Evolutionary conservation across 208 protist genomes (phyloP).

Genomic region (Balamuthia mandrillaris): DNA sequence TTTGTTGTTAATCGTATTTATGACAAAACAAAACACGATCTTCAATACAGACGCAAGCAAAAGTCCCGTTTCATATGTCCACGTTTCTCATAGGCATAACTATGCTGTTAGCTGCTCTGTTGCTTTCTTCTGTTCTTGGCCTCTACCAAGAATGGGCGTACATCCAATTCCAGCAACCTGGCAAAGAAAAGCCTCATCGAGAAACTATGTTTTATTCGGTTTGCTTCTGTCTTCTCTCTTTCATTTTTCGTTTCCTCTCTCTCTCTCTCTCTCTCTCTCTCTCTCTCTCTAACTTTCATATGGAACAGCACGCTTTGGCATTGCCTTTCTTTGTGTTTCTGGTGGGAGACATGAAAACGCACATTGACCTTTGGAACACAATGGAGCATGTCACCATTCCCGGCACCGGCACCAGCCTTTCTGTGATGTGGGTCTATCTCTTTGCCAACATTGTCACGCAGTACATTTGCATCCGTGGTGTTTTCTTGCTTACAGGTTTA

Average conservation of each 20-base stretch:
- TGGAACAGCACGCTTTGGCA: neutral
- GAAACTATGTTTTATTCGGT: constrained; percentile 21
- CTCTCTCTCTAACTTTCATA: neutral
- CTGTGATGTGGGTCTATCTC: constrained; percentile 4
- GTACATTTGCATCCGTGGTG: constrained; percentile 37
- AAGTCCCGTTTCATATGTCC: neutral
- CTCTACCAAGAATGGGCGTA: constrained; percentile 11
- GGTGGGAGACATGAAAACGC: neutral
- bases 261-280: neutral
- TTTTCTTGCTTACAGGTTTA: constrained; percentile 34
- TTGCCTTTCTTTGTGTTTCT: neutral
- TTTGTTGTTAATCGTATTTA: too few relatives aligned
- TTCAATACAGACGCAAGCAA: too few relatives aligned
- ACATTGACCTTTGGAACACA: neutral
- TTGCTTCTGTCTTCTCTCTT: neutral
- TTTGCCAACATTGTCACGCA: constrained; percentile 15
- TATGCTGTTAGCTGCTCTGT: constrained; percentile 27
- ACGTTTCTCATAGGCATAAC: neutral
- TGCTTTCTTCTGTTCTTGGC: constrained; percentile 8
- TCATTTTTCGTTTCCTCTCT: neutral
- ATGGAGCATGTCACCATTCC: too few relatives aligned
- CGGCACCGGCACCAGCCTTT: too few relatives aligned
- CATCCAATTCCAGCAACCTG: neutral
- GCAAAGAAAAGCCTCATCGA: neutral
- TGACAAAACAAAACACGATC: too few relatives aligned